Base-by-base conservation (phyloP, 768 basidiomycete genomes). In the Russula foetens region DNA sequence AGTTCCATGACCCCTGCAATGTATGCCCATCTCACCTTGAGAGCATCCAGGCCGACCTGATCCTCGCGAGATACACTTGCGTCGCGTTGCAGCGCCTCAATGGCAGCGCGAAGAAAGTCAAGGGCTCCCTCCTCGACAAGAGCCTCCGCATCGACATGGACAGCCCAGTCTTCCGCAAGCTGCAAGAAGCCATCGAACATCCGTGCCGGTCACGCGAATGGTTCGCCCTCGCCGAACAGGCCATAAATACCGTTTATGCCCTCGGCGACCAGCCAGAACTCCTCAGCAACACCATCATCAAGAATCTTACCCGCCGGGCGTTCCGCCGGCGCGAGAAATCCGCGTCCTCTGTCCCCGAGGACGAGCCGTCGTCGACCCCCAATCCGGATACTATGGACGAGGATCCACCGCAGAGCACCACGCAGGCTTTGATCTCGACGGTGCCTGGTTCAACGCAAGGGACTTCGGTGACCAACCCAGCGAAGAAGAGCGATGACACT, bases 151-250 rank as follows among this genome's bases (percentile, higher is more conserved):
- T 93, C 59, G 85, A 87, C 9, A 98, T 97, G 90, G 85, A 89
- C 39, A 88, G 85, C 64, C 79, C 83, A 0, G 83, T 99, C 45
- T 98, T 99, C 76, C 77, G 77, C 28, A 89, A 89, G 67, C 77
- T 99, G 7, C 83, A 88, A 68, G 85, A 88, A 2, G 79, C 85
- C n/a, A 81, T 98, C 38, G 84, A 92, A 66, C 78, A 84, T 55
- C 88, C 92, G 0, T 90, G 85, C 59, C 81, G 85, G 47, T 87
- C 88, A 21, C 90, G 86, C 66, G 94, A 98, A 59, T 99, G 96
- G 96, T 98, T 99, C 67, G 88, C 88, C 11, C 84, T 98, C 74
- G 92, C 96, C 0, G 97, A 99, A 71, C 96, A 99, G 71, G 91
- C 86, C 9, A 86, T 99, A 73, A 98, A 99, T 71, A 93, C 96